Evolutionary conservation across 441 rosid species (phyloP), one percentile per base, ranked within the genome.

Genomic region (Omphalea diandra): DNA sequence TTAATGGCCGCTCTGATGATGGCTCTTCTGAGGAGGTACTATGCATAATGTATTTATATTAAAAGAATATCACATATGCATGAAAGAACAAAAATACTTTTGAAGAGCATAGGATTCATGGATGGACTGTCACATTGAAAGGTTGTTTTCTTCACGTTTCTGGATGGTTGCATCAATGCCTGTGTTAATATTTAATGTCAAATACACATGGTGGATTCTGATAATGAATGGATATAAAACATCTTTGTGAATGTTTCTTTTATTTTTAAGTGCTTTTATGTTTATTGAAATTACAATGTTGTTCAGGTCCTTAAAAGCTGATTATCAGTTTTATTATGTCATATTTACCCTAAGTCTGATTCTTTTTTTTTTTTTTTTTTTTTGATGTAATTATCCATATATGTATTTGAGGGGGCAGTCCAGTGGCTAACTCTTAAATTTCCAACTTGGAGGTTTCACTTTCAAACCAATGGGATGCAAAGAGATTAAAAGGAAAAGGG

Each of bases 1-100:
- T 84, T 88, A 80, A 83, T 73, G 78, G 78, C 65, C 78, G 74
- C 66, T 61, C 75, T 67, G 87, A 80, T 52, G 85, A 84, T 75
- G 88, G 96, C 93, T 72, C 78, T 35, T 80, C 71, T 35, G 97
- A 90, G 75, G 96, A 90, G 83, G 97, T 92, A 83, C 58, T 33
- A 26, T 58, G 36, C 41, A 22, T 20, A 7, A 2, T 7, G 20
- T 9, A 27, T 22, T 6, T 3, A 53, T 2, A 17, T 12, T 5
- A 55, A 33, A 38, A 35, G 26, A 55, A 36, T 5, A n/a, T 46
- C 33, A 36, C 7, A 32, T n/a, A 12, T 65, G 38, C 57, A 44
- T 29, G 72, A n/a, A 0, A 38, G 40, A 9, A 12, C 18, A 46
- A n/a, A n/a, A 10, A 58, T 17, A 18, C 29, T 12, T 59, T 29